phyloP scores from a whole-genome alignment of 169 alveolate genomes.

The Cryptosporidium tyzzeri region DNA sequence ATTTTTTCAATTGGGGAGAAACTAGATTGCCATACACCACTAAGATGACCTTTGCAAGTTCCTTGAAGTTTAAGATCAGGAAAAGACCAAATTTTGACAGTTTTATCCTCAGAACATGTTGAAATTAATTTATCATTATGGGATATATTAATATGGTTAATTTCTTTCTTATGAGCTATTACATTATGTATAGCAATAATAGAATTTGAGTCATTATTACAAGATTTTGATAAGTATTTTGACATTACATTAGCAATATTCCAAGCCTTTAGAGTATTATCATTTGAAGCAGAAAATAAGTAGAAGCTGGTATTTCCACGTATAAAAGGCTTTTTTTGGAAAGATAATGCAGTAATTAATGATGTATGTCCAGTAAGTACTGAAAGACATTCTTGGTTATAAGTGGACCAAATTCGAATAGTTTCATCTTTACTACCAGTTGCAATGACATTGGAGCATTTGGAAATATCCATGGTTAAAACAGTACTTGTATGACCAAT shows the following conservation, averaged over 20 bases:
- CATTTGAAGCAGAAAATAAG: constrained; percentile 86
- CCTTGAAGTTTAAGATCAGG: constrained; percentile 75
- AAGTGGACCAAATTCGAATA: constrained; percentile 86
- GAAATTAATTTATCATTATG: constrained; percentile 80
- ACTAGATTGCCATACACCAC: constrained; percentile 83
- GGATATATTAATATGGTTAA: constrained; percentile 41
- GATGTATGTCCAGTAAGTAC: constrained; percentile 87
- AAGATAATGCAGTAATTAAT: constrained; percentile 86
- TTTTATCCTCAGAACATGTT: constrained; percentile 87
- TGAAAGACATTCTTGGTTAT: constrained; percentile 78
- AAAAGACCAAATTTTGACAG: constrained; percentile 85
- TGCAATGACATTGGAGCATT: constrained; percentile 81
- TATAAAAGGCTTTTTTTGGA: constrained; percentile 78
- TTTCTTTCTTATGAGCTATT: constrained; percentile 69
- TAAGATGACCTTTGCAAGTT: constrained; percentile 83
- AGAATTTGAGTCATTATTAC: constrained; percentile 73
- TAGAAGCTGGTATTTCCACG: constrained; percentile 81
- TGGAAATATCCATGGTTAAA: constrained; percentile 59
- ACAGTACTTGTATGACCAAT: constrained; percentile 63
- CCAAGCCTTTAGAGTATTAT: constrained; percentile 83
- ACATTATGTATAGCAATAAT: constrained; percentile 47
- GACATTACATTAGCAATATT: constrained; percentile 36
- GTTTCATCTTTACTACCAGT: constrained; percentile 86
- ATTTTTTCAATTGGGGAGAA: constrained; percentile 85
- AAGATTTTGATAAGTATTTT: neutral